Evolutionary conservation across 2,329 filamentous ascomycete species (phyloP).

Genomic region (Neurospora sp.): DNA sequence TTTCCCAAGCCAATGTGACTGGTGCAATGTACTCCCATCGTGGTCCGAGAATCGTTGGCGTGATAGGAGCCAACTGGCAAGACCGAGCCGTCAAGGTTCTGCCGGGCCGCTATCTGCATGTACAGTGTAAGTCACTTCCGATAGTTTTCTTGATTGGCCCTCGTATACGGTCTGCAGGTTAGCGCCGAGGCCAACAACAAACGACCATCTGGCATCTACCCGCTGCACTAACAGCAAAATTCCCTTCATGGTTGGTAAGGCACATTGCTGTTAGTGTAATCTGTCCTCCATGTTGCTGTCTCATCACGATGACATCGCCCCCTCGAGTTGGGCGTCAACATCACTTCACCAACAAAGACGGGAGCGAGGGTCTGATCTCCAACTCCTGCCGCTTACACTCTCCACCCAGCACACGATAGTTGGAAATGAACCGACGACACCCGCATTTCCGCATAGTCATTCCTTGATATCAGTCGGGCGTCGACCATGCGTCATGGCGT

Average conservation of each 20-base stretch:
- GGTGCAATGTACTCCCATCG: background rate
- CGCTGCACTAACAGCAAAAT: background rate
- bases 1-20: background rate
- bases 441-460: background rate
- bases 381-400: too few relatives aligned
- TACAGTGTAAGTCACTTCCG: background rate
- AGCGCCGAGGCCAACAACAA: background rate
- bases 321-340: background rate
- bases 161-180: background rate
- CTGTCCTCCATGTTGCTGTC: background rate
- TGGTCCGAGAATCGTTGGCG: background rate
- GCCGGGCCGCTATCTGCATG: background rate
- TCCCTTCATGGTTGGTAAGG: too few relatives aligned
- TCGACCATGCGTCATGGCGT: background rate
- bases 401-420: too few relatives aligned
- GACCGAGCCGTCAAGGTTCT: background rate
- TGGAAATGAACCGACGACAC: too few relatives aligned
- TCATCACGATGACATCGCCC: background rate
- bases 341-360: background rate
- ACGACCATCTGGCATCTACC: background rate
- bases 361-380: too few relatives aligned
- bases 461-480: background rate
- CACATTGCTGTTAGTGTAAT: background rate
- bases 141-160: background rate
- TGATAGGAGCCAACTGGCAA: background rate